Evolutionary conservation across 2,329 filamentous ascomycete species (phyloP).

Genomic region (Fusarium haematococcum): DNA sequence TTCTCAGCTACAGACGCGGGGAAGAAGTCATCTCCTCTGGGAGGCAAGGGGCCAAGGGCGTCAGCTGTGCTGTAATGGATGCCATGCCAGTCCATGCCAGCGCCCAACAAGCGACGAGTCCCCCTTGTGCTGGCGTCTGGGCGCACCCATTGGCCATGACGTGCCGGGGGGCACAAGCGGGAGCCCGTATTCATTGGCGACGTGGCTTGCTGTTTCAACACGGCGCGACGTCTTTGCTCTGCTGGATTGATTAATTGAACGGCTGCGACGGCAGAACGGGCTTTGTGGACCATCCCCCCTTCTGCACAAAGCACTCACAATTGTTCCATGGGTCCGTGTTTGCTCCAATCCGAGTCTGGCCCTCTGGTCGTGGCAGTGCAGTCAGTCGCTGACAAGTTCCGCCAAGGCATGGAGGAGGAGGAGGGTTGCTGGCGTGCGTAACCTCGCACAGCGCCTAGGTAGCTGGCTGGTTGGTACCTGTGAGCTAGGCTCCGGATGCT

Average conservation of each 20-base stretch:
- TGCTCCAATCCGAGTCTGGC: conserved; percentile 4
- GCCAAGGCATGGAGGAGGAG: conserved; percentile 6
- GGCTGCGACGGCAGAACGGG: conserved; percentile 3
- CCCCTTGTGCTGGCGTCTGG: conserved; percentile 22
- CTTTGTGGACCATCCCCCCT: conserved; percentile 20
- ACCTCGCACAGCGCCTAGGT: conserved; percentile 28
- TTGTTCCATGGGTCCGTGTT: conserved; percentile 16
- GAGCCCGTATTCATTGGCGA: conserved; percentile 38
- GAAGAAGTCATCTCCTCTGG: conserved; percentile 12
- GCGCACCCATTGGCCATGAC: conserved; percentile 29
- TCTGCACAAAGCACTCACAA: conserved; percentile 5
- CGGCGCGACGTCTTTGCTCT: conserved; percentile 4
- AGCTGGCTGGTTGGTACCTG: conserved; percentile 4
- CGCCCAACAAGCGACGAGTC: conserved; percentile 16
- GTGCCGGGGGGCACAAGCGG: conserved; percentile 14
- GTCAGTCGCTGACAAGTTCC: conserved; percentile 23
- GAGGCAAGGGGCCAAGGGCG: conserved; percentile 4
- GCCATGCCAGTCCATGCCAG: not conserved
- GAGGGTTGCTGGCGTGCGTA: conserved; percentile 6
- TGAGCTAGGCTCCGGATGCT: conserved; percentile 5
- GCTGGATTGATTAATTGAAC: conserved; percentile 22
- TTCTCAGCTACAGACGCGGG: conserved; percentile 21
- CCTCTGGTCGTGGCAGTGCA: conserved; percentile 5
- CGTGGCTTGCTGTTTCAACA: conserved; percentile 31
- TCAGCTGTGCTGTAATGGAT: not conserved